Base-by-base conservation (phyloP, 352 stramenopile species). In the Plasmopara halstedii region DNA sequence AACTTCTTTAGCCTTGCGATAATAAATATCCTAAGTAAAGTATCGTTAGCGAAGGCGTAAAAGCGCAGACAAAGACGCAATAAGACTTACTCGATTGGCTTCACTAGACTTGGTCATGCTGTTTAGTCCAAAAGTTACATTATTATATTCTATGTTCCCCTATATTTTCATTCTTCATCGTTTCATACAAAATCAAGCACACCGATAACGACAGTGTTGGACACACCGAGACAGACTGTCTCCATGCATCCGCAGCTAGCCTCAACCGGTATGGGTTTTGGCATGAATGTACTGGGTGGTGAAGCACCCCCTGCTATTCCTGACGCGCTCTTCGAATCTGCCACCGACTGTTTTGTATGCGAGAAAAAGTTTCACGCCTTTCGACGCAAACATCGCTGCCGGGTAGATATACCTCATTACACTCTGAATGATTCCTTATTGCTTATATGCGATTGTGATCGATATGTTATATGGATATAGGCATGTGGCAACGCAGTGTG, bases 1-100 rank as follows among this genome's bases (percentile, higher is more conserved):
- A 5, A 95, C 82, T 62, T 98, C 95, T 62, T 98, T 97, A 25
- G 91, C 94, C 32, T 77, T 73, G 51, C 91, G 74, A 65, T 97
- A 97, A 62, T 89, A 92, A 43, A 92, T 88, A 40, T 92, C 80
- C 80, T 90, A 37, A 11, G 15, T 19, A 22, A 40, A 22, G 11
- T n/a, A 36, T 27, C 31, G 32, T 49, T 39, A 56, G 36, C 15
- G 18, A 18, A 10, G n/a, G 27, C 2, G n/a, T 44, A 21, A 22
- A 26, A 13, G 32, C 25, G 31, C 19, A 47, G 15, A 27, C 14
- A 32, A 14, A 48, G 17, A 15, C 23, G 23, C 38, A 18, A 35
- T 32, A 23, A 5, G 22, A 64, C 69, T 42, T 45, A 82, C 70
- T 57, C 73, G 70, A 47, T 78, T 82, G 53, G 70, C 65, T 43